Evolutionary conservation across 2,329 filamentous ascomycete genomes (phyloP).

Genomic region (Iodosphaeria phyllophila): DNA sequence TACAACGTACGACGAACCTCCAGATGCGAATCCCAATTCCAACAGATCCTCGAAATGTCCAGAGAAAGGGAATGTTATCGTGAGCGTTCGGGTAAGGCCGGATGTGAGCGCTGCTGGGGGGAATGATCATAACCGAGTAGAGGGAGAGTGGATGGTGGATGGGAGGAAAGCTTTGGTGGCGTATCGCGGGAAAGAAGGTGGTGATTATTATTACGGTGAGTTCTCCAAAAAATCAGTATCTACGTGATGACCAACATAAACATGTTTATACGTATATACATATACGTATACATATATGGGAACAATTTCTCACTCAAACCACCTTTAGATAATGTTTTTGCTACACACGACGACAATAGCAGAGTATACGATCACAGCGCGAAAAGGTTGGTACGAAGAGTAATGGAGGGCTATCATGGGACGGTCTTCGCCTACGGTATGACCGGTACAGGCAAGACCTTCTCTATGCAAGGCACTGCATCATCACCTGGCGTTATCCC

Average conservation of each 20-base stretch:
- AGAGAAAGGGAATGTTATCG: slow-evolving; percentile 90
- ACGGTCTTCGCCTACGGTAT: slow-evolving; percentile 98
- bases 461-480: slow-evolving; percentile 97
- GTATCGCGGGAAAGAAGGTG: slow-evolving; percentile 75
- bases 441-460: slow-evolving; percentile 97
- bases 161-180: slow-evolving; percentile 64
- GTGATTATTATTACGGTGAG: slow-evolving; percentile 82
- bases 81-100: slow-evolving; percentile 85
- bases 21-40: slow-evolving; percentile 29
- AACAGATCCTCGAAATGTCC: slow-evolving; percentile 30
- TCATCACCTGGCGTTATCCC: slow-evolving; percentile 93
- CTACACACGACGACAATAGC: slow-evolving; percentile 81
- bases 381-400: slow-evolving; percentile 81
- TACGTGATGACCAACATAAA: background rate
- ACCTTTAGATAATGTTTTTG: slow-evolving; percentile 77
- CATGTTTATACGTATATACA: background rate
- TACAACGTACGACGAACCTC: slow-evolving; percentile 69
- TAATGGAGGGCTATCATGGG: slow-evolving; percentile 98
- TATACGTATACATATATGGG: slow-evolving; percentile 3
- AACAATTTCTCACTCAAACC: too few species aligned
- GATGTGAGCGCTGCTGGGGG: slow-evolving; percentile 53
- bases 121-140: slow-evolving; percentile 37
- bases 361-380: slow-evolving; percentile 88
- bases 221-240: slow-evolving; percentile 1
- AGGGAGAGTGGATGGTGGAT: slow-evolving; percentile 86